Evolutionary conservation across 1,139 yeast species (phyloP).

Genomic region (Oligophagozyma castellii): DNA sequence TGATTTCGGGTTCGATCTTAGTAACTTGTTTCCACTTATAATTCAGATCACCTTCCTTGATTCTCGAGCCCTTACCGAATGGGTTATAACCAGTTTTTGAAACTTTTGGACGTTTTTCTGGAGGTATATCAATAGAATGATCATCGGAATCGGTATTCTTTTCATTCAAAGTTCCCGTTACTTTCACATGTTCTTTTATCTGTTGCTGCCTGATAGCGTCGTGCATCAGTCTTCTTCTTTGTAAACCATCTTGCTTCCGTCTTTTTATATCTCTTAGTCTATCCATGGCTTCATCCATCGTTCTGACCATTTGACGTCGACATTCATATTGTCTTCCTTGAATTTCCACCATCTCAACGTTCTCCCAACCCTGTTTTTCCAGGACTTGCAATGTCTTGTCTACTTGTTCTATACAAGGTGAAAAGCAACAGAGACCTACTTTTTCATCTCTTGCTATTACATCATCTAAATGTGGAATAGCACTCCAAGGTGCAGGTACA

Average conservation of each 20-base stretch:
- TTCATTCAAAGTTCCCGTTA: too few species aligned
- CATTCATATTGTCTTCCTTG: slow-evolving; percentile 84
- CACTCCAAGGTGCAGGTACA: slow-evolving; percentile 95
- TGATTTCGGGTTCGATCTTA: slow-evolving; percentile 69
- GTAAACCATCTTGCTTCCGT: slow-evolving; percentile 64
- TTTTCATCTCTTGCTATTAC: slow-evolving; percentile 44
- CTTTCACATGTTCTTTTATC: slow-evolving; percentile 5
- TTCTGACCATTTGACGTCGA: slow-evolving; percentile 75
- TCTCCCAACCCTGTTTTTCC: slow-evolving; percentile 69
- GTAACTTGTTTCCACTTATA: slow-evolving; percentile 78
- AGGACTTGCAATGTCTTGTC: slow-evolving; percentile 68
- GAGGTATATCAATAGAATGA: slow-evolving; percentile 7
- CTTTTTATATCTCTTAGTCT: slow-evolving; percentile 70
- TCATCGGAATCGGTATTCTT: slow-evolving; percentile 11
- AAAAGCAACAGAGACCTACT: slow-evolving; percentile 78
- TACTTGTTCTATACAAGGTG: slow-evolving; percentile 97
- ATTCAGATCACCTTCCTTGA: slow-evolving; percentile 73
- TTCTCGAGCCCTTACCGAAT: slow-evolving; percentile 63
- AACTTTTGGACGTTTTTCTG: slow-evolving; percentile 20
- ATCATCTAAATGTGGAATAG: slow-evolving; percentile 57
- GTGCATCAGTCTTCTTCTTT: slow-evolving; percentile 34
- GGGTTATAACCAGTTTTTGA: slow-evolving; percentile 64
- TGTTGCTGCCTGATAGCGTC: slow-evolving; percentile 17
- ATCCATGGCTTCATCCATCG: slow-evolving; percentile 65
- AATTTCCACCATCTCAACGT: slow-evolving; percentile 86